Percentiles rank a stretch among this genome's conserved stretches.
These are phyloP conservation scores for Aspergillus sp. DNA, from an alignment of 2,329 filamentous ascomycete genomes.

Conservation along the genomic window DNA sequence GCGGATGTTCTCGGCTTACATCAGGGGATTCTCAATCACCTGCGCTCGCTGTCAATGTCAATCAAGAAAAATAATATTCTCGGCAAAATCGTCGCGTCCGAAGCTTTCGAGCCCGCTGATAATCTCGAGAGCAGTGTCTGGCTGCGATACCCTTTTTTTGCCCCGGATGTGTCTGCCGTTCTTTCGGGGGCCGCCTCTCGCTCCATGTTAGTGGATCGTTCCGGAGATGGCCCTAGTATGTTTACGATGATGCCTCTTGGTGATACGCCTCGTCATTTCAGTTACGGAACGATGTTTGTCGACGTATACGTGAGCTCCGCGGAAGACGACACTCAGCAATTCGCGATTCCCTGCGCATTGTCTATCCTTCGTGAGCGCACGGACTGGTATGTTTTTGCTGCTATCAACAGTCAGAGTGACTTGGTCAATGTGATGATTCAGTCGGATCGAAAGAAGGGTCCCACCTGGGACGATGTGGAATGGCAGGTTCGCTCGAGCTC, in stretches of 20 bases:
- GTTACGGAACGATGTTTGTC: constrained; percentile 70
- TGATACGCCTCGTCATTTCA: constrained; percentile 68
- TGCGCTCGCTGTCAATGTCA: constrained; percentile 69
- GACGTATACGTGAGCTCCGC: constrained; percentile 65
- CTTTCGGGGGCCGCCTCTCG: constrained; percentile 53
- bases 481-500: constrained; percentile 65
- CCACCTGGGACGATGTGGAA: constrained; percentile 73
- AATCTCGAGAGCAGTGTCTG: constrained; percentile 58
- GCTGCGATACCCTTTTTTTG: constrained; percentile 68
- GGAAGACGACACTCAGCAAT: constrained; percentile 60
- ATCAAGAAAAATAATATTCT: constrained; percentile 80
- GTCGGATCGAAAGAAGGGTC: constrained; percentile 58
- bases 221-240: constrained; percentile 45
- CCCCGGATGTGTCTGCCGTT: constrained; percentile 63
- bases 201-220: constrained; percentile 40
- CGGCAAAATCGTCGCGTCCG: constrained; percentile 54
- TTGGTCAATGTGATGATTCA: constrained; percentile 69
- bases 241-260: constrained; percentile 66
- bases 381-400: constrained; percentile 63
- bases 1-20: constrained; percentile 45
- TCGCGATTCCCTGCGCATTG: constrained; percentile 66
- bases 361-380: constrained; percentile 65
- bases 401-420: constrained; percentile 73
- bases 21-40: constrained; percentile 53
- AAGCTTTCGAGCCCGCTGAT: constrained; percentile 70